Evolutionary conservation across 2,329 filamentous ascomycete genomes (phyloP).

Genomic region (Gnomoniopsis smithogilvyi): DNA sequence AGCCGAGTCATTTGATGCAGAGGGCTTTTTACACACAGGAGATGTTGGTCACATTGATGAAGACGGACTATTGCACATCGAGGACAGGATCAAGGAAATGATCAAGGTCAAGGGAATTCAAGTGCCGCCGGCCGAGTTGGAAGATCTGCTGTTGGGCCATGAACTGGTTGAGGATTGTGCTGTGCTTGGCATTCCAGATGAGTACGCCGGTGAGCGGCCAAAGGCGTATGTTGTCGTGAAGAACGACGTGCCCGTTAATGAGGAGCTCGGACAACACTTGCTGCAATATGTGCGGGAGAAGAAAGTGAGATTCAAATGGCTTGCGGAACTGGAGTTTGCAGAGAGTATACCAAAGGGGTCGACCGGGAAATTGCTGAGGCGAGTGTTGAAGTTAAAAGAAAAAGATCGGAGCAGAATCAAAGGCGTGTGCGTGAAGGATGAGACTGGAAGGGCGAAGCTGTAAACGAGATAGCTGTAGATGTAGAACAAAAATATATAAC

Average conservation of each 20-base stretch:
- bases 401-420: not conserved
- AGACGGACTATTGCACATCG: slow-evolving; percentile 54
- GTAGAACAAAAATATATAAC: not conserved
- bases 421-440: not conserved
- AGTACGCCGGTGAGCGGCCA: slow-evolving; percentile 55
- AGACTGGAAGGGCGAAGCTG: not conserved
- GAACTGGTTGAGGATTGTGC: slow-evolving; percentile 52
- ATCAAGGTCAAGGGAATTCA: slow-evolving; percentile 31
- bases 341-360: slow-evolving; percentile 53
- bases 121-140: slow-evolving; percentile 29
- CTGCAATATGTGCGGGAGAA: slow-evolving; percentile 45
- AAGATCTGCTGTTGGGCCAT: slow-evolving; percentile 26
- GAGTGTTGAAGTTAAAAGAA: slow-evolving; percentile 34
- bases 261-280: slow-evolving; percentile 35
- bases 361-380: slow-evolving; percentile 53
- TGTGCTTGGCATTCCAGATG: slow-evolving; percentile 51
- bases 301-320: slow-evolving; percentile 49
- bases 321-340: slow-evolving; percentile 44
- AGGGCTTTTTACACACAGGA: slow-evolving; percentile 57
- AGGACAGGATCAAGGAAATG: slow-evolving; percentile 62
- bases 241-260: slow-evolving; percentile 16
- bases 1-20: slow-evolving; percentile 46
- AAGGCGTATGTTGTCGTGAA: slow-evolving; percentile 57
- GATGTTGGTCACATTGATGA: slow-evolving; percentile 53
- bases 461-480: not conserved